Base-by-base conservation (phyloP, 2,329 filamentous ascomycete species). In the Zasmidium citrigriseum region DNA sequence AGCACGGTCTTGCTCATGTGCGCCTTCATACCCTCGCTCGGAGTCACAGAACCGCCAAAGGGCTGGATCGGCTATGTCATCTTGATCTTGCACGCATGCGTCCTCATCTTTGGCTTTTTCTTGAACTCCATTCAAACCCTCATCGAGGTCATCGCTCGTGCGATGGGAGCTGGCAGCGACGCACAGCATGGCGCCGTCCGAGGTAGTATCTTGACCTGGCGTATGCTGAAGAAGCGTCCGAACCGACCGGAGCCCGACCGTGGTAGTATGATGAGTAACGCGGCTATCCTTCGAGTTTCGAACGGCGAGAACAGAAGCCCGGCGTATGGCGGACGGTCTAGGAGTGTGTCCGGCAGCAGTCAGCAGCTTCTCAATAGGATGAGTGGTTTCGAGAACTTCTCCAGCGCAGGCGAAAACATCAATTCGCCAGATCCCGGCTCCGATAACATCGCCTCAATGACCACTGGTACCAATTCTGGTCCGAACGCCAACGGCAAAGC, bases 31-130 rank as follows among this genome's bases (percentile, higher is more conserved):
- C 91, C 93, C 1, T 89, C 89, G 1, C 82, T 99, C 2, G 88
- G 86, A 21, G 87, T 97, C 4, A 84, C 84, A 0, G 89, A 96
- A 69, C 86, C 89, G 0, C 80, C 89, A 1, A 96, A 93, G 72
- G 92, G 93, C 3, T 99, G 95, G 95, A 90, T 98, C 65, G 95
- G 93, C 38, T 99, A 99, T 72, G 86, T 88, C 23, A 96, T 98
- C 57, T 80, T 99, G 49, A 75, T 96, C 24, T 84, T 97, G 34
- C 95, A 99, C 71, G 93, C 85, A 2, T 83, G 88, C 61, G 91
- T 96, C 0, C 78, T 99, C 21, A 82, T 96, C 2, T 90, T 98
- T 67, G 93, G 91, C 1, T 99, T 98, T 78, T 90, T 97, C 73
- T 80, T 99, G 44, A 96, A 96, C 71, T 89, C 95, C 1, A 73